Evolutionary conservation across 805 yeast species (phyloP), one percentile per base, ranked within the genome.

Genomic region (Tetrapisispora taiwanensis): DNA sequence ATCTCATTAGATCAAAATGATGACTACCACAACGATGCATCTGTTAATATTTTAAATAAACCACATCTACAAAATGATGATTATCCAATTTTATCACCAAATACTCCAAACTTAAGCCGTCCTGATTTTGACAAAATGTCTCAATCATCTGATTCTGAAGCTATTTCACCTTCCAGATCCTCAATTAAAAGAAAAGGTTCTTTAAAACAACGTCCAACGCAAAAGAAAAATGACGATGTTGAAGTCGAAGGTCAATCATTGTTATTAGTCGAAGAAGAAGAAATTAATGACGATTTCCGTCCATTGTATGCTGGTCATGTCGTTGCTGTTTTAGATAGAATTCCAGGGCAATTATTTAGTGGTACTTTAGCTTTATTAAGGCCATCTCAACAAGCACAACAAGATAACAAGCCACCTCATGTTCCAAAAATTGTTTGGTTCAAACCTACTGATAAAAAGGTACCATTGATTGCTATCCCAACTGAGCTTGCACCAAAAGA

Each of bases 251-350:
- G 98, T 36, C 98, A 92, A 66, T 84, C 95, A 2, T 71, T 92
- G 50, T 69, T 92, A 39, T 69, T 92, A 42, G 92, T 84, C 12
- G 98, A 92, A 65, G 98, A 92, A 60, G 97, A 90, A 60, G 96
- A 89, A 64, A 84, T 90, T 53, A 84, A 81, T 56, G 97, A 90
- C 59, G 95, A 86, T 36, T 79, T 79, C 53, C 89, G 86, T 62
- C 98, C 98, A 7, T 70, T 92, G 43, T 92, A 90, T 56, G 97
- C 97, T 1, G 98, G 98, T 20, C 98, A 92, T 59, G 95, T 92
- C 44, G 97, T 92, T 50, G 98, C 98, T 1, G 95, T 92, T 26
- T 84, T 92, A 52, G 98, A 92, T 62, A 81, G 98, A 63, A 89
- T 89, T 47, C 96, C 97, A 0, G 97, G 97, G 17, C 98, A 92